Percentiles rank a stretch among this genome's conserved stretches.
Evolutionary conservation across 2,329 filamentous ascomycete genomes (phyloP).

Genomic region (Diaporthe sp.): DNA sequence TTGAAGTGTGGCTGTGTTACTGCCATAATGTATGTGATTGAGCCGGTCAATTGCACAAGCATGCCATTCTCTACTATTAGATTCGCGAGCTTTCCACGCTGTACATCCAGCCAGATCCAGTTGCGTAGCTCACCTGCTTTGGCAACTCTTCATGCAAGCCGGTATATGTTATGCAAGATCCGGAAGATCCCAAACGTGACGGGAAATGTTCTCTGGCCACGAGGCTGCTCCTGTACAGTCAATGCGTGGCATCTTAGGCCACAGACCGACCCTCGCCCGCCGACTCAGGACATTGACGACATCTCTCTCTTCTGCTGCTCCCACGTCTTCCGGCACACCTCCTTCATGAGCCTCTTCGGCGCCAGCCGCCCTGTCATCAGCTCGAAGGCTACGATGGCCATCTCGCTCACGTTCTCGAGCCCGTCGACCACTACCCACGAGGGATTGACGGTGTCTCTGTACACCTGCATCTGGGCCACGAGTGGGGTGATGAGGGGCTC

Average conservation of each 20-base stretch:
- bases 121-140: neutral
- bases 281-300: conserved; percentile 35
- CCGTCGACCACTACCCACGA: conserved; percentile 80
- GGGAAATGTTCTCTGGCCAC: neutral
- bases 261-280: neutral
- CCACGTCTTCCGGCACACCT: conserved; percentile 60
- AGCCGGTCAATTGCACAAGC: neutral
- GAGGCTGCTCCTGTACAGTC: neutral
- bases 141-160: neutral
- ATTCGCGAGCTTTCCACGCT: neutral
- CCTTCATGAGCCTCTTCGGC: conserved; percentile 74
- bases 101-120: neutral
- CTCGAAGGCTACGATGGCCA: conserved; percentile 82
- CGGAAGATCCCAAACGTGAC: neutral
- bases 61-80: neutral
- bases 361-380: conserved; percentile 79
- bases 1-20: too few species aligned
- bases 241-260: neutral
- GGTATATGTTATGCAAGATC: neutral
- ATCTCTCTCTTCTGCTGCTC: conserved; percentile 47
- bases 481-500: conserved; percentile 77
- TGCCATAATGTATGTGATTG: too few species aligned
- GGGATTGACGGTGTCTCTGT: conserved; percentile 59
- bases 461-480: conserved; percentile 70
- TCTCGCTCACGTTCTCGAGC: conserved; percentile 77